These are phyloP conservation scores for Eucalyptus cloeziana DNA, from an alignment of 345 rosid species.

Conservation along the genomic window DNA sequence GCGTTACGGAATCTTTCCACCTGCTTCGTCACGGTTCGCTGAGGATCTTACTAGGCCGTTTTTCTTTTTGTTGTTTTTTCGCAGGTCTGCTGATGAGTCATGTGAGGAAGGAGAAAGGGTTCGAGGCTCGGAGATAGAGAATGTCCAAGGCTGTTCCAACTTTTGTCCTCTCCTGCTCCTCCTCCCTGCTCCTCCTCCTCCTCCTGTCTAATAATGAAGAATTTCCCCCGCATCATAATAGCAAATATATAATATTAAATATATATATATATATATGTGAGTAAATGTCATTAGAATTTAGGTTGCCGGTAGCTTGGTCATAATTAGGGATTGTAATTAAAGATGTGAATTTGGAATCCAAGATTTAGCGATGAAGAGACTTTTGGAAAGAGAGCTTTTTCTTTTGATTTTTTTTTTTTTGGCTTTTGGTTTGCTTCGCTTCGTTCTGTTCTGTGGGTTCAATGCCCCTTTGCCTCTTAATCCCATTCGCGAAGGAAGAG, in stretches of 20 bases:
- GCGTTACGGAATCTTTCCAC: neutral
- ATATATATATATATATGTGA: neutral
- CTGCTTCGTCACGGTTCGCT: neutral
- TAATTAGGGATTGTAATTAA: neutral
- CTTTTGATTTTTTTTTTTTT: neutral
- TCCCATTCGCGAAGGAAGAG: neutral
- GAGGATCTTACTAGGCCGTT: neutral
- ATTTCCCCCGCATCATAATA: neutral
- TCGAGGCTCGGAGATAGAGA: constrained; percentile 31
- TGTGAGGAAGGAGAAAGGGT: constrained; percentile 38
- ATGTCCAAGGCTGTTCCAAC: neutral
- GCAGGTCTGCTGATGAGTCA: constrained; percentile 42
- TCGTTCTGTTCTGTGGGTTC: neutral
- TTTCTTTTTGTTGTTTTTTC: neutral
- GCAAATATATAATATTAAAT: neutral
- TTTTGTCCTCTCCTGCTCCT: neutral
- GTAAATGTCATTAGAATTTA: neutral
- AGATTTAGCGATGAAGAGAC: neutral
- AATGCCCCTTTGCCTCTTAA: neutral
- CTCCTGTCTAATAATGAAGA: neutral
- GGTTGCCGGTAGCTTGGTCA: neutral
- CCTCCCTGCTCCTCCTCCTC: neutral
- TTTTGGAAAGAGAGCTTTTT: neutral
- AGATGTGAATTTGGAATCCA: neutral
- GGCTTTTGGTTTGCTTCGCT: neutral